Evolutionary conservation across 805 yeast genomes (phyloP).

Genomic region (Hanseniaspora meyeri): DNA sequence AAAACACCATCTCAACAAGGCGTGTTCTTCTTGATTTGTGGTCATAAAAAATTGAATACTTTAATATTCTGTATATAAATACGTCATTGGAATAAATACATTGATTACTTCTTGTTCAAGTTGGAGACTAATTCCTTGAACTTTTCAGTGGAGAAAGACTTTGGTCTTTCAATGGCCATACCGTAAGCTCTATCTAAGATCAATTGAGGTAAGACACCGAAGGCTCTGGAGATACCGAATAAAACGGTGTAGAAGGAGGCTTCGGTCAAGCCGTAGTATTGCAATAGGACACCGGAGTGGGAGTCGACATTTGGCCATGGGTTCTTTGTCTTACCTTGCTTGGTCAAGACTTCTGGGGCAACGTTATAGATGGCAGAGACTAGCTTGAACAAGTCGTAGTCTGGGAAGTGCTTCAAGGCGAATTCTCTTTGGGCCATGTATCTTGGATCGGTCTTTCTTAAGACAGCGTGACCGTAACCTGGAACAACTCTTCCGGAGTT

Average conservation of each 20-base stretch:
- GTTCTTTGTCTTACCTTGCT: constrained; percentile 84
- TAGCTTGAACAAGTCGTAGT: constrained; percentile 64
- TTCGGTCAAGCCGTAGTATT: constrained; percentile 75
- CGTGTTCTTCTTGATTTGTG: too few relatives aligned
- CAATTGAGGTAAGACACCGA: constrained; percentile 76
- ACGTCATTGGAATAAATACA: not conserved
- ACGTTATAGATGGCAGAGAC: constrained; percentile 68
- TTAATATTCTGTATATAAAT: not conserved
- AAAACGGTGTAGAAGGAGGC: constrained; percentile 73
- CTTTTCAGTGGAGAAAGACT: constrained; percentile 87
- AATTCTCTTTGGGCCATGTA: constrained; percentile 77
- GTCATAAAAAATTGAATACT: not conserved
- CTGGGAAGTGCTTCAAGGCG: constrained; percentile 64
- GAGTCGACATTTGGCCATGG: constrained; percentile 91
- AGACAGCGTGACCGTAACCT: constrained; percentile 81
- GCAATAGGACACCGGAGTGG: constrained; percentile 73
- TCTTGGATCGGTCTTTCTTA: constrained; percentile 82
- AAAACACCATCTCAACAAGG: not conserved
- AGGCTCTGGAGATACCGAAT: constrained; percentile 78
- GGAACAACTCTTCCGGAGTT: constrained; percentile 78
- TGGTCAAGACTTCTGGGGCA: constrained; percentile 67
- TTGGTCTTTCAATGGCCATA: constrained; percentile 76
- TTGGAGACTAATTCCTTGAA: constrained; percentile 59
- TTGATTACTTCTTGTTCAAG: not conserved
- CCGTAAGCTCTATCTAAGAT: constrained; percentile 77